Percentiles rank a stretch among this genome's conserved stretches.
Evolutionary conservation across 1,284 basidiomycete species (phyloP).

Genomic region (Apiotrichum akiyoshidainum): DNA sequence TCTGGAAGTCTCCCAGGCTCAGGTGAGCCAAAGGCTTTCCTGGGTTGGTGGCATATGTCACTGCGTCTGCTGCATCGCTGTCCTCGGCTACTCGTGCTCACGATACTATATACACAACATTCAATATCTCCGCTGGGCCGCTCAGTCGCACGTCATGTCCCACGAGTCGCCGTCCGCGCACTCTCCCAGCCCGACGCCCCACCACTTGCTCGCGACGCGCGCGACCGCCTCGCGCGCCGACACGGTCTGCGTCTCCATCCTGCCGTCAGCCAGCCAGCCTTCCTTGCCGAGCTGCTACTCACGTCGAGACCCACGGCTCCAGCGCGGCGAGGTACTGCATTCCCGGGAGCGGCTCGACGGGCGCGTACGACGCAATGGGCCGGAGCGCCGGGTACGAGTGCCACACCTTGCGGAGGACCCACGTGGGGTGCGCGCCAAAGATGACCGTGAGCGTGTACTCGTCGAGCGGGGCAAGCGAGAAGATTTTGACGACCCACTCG

Average conservation of each 20-base stretch:
- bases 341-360: conserved; percentile 68
- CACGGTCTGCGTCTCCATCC: conserved; percentile 87
- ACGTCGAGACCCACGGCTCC: conserved; percentile 64
- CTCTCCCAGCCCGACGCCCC: conserved; percentile 45
- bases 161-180: conserved; percentile 39
- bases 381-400: conserved; percentile 55
- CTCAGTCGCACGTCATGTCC: conserved; percentile 45
- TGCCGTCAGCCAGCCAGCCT: conserved; percentile 47
- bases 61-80: too few relatives aligned
- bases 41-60: too few relatives aligned
- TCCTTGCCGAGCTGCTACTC: conserved; percentile 36
- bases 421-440: conserved; percentile 66
- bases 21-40: too few relatives aligned
- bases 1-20: too few relatives aligned
- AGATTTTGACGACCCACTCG: conserved; percentile 81
- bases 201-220: conserved; percentile 67
- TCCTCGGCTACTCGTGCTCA: too few relatives aligned
- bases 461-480: conserved; percentile 64
- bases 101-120: too few relatives aligned
- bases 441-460: conserved; percentile 63
- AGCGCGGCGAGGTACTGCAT: conserved; percentile 87
- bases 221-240: conserved; percentile 79
- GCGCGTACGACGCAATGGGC: conserved; percentile 67
- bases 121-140: too few relatives aligned
- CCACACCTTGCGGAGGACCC: conserved; percentile 76